Evolutionary conservation across 495 filamentous ascomycete genomes (phyloP).

Genomic region (Penicillium silybi): DNA sequence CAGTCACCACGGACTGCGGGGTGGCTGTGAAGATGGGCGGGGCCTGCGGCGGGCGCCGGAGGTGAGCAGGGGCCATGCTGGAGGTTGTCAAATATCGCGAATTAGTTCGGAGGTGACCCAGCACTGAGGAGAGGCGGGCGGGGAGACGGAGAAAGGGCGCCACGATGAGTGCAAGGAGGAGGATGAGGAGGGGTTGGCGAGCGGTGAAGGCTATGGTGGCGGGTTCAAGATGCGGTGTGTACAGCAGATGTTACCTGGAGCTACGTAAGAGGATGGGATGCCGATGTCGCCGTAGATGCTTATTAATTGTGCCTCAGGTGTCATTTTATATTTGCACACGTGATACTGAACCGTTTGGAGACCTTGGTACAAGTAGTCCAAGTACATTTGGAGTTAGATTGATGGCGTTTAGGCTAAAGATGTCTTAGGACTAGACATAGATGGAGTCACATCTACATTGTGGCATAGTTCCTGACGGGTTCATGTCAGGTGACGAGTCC

Average conservation of each 20-base stretch:
- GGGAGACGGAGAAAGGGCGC: constrained; percentile 63
- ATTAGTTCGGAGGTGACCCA: constrained; percentile 51
- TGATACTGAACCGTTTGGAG: background rate
- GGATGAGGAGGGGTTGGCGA: constrained; percentile 53
- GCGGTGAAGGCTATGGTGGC: constrained; percentile 24
- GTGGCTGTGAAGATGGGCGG: constrained; percentile 86
- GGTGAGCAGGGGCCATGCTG: constrained; percentile 62
- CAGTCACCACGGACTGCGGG: constrained; percentile 66
- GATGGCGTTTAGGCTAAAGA: background rate
- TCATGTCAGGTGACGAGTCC: constrained; percentile 3
- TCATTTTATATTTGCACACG: background rate
- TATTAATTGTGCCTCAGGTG: background rate
- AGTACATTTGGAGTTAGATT: background rate
- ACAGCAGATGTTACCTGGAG: background rate
- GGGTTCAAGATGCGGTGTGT: background rate
- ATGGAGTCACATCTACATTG: background rate
- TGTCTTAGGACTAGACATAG: background rate
- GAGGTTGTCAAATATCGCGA: constrained; percentile 53
- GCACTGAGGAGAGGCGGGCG: constrained; percentile 53
- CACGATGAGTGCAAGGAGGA: constrained; percentile 68
- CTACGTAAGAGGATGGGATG: background rate
- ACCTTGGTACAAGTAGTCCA: too few relatives aligned
- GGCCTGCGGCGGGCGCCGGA: constrained; percentile 71
- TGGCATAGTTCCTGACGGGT: background rate
- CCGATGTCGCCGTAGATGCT: too few relatives aligned